Evolutionary conservation across 2,329 filamentous ascomycete species (phyloP).

Genomic region (Trichocomaceae sp.): DNA sequence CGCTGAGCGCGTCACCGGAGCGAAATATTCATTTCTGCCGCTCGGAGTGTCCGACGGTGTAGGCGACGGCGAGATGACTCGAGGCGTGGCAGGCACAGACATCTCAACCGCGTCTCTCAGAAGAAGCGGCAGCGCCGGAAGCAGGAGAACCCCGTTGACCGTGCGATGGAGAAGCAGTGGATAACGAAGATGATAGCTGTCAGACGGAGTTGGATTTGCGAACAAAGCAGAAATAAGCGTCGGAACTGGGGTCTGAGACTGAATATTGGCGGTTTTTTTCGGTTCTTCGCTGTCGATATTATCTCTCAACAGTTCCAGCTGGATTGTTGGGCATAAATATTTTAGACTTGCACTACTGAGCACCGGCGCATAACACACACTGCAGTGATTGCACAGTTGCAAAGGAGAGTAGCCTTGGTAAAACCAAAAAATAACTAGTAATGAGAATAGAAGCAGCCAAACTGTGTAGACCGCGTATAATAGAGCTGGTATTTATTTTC

Average conservation of each 20-base stretch:
- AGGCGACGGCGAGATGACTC: conserved; percentile 84
- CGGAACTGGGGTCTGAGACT: conserved; percentile 20
- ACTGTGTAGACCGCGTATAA: too few species aligned
- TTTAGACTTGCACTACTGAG: background rate
- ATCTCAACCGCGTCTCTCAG: conserved; percentile 34
- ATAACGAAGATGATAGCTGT: conserved; percentile 11
- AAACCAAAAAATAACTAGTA: too few species aligned
- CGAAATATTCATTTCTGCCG: conserved; percentile 58
- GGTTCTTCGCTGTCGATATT: background rate
- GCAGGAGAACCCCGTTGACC: conserved; percentile 21
- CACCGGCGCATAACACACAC: conserved; percentile 4
- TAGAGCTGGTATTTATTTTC: background rate
- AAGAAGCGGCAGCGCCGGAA: conserved; percentile 45
- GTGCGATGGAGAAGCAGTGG: conserved; percentile 16
- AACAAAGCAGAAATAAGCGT: conserved; percentile 19
- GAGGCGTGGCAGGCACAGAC: conserved; percentile 61
- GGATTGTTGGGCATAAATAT: background rate
- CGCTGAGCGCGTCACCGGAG: conserved; percentile 70
- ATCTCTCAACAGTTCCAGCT: background rate
- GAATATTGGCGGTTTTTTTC: conserved; percentile 28
- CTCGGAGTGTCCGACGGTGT: conserved; percentile 50
- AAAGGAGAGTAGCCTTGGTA: background rate
- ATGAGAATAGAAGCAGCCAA: background rate
- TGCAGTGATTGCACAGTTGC: background rate
- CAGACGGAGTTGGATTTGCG: conserved; percentile 12